Conservation (phyloP, 2,329 filamentous ascomycete species). For the Thermothelomyces thermophilus region DNA sequence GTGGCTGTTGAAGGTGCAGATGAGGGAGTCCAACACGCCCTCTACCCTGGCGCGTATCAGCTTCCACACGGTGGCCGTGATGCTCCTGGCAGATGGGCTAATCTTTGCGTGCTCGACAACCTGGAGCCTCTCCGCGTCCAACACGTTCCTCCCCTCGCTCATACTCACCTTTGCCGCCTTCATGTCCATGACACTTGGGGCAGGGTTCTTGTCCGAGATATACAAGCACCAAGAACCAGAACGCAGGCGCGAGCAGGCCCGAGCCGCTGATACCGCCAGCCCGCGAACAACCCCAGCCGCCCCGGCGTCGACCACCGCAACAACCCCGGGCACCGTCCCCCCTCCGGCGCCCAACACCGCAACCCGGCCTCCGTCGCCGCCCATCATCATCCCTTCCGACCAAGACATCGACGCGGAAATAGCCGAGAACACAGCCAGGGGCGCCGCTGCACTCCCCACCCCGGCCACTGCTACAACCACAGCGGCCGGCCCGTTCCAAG, state of each 20-base stretch:
- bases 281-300: slow-evolving; percentile 20
- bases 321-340: slow-evolving; percentile 32
- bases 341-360: slow-evolving; percentile 37
- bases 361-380: slow-evolving; percentile 30
- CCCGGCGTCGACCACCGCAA: slow-evolving; percentile 19
- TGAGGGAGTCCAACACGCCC: slow-evolving; percentile 60
- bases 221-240: slow-evolving; percentile 56
- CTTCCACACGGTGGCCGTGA: slow-evolving; percentile 54
- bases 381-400: slow-evolving; percentile 57
- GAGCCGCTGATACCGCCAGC: slow-evolving; percentile 11
- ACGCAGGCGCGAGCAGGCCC: slow-evolving; percentile 33
- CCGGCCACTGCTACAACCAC: slow-evolving; percentile 27
- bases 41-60: slow-evolving; percentile 61
- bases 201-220: slow-evolving; percentile 53
- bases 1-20: slow-evolving; percentile 55
- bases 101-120: slow-evolving; percentile 50
- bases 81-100: slow-evolving; percentile 57
- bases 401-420: slow-evolving; percentile 59
- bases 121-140: slow-evolving; percentile 49
- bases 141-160: slow-evolving; percentile 52
- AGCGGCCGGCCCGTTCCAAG: slow-evolving; percentile 26
- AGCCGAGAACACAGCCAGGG: slow-evolving; percentile 32
- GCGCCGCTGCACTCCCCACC: slow-evolving; percentile 32
- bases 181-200: slow-evolving; percentile 51
- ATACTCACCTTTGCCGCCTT: slow-evolving; percentile 47